Base-by-base conservation (phyloP, 1,284 basidiomycete genomes). In the Sporisorium iseilematis-ciliati region DNA sequence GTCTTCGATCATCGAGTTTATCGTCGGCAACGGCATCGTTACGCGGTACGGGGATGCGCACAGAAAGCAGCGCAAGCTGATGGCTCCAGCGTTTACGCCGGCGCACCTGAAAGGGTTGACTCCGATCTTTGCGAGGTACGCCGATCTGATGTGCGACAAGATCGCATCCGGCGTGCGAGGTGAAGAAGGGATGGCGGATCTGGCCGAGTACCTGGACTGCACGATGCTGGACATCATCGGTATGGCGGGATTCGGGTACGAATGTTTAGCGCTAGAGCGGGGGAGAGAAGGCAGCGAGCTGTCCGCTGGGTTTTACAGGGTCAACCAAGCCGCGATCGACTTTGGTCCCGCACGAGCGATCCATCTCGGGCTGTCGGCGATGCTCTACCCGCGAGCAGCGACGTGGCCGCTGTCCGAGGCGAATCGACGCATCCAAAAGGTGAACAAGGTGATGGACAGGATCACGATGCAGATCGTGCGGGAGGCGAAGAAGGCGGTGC, bases 151-250 rank as follows among this genome's bases (percentile, higher is more conserved):
- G 56, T 75, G 70, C n/a, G 7, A 33, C 29, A 79, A 81, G 59
- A 56, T 82, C 18, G 26, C 46, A 8, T 16, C 51, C 7, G 25
- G 31, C 3, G 16, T 26, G 43, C 26, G 16, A 7, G 54, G 49
- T 2, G 31, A 21, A 33, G 14, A 38, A 14, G 55, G 50, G 43
- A 35, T 45, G n/a, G 60, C 79, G 0, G 79, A 81, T 48, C 65
- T 75, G 7, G 75, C 69, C 7, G 75, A 78, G 57, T 81, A 65
- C 45, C 71, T 81, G 12, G 74, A 75, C 26, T 70, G 75, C 41
- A 73, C 73, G 4, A 81, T 77, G 64, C 65, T 81, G 31, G 79
- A 81, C 46, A 84, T 85, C 50, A 84, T 85, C 48, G 83, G 83
- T 31, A 75, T 78, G 45, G 71, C 80, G 4, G 83, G 82, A 2